Evolutionary conservation across 352 stramenopile species (phyloP), one percentile per base, ranked within the genome.

Genomic region (Pythium rhizo-oryzae): DNA sequence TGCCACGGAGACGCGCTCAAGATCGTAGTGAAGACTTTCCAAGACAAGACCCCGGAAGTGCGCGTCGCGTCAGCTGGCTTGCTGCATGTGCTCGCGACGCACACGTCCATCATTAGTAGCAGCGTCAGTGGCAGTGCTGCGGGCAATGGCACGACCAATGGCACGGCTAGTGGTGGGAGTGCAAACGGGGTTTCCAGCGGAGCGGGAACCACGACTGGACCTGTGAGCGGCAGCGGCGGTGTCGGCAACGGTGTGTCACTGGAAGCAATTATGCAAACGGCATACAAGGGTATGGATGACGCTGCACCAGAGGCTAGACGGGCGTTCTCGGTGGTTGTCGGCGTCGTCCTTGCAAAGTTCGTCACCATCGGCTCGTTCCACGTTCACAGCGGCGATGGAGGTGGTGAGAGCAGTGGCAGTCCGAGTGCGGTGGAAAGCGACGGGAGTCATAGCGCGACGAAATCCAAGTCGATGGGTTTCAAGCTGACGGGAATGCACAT

Each of bases 251-350:
- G 62, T 0, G 81, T 90, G 12, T 87, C 79, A 12, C 75, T 94
- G 4, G 86, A 96, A 54, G 62, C 81, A 8, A 85, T 96, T 50
- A 78, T 94, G 61, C 76, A 87, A 37, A 80, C 90, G 0, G 81
- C 85, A 13, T 72, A 69, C 9, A 96, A 96, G 33, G 85, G 84
- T 1, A 89, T 96, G 77, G 89, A 95, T 25, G 89, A 96, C 67
- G 59, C 56, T 8, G 62, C 85, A 12, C 84, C 85, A 0, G 87
- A 93, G 62, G 80, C 74, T 6, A 80, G 85, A 47, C 79, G 81
- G 33, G 81, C 80, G 15, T 91, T 78, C 53, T 76, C 87, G 5
- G 81, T 88, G 7, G 81, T 92, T 16, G 82, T 94, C 0, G 89
- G 89, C 6, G 79, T 87, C n/a, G 81, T 92, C 50, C 76, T 94